Conservation (phyloP, 1,284 basidiomycete genomes). For the Austropuccinia psidii region DNA sequence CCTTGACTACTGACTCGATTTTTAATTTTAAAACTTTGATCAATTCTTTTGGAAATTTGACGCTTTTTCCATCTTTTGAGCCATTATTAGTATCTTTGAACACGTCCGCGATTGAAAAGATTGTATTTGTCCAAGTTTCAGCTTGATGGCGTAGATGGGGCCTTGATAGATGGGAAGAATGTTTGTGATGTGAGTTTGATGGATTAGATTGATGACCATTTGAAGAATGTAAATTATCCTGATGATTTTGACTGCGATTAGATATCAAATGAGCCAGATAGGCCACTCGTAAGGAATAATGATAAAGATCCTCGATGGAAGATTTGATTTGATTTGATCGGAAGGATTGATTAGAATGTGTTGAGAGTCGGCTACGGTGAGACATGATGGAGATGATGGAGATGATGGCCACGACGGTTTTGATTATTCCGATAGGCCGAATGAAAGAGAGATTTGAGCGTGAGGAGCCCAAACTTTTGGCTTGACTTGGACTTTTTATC, state of each 20-base stretch:
- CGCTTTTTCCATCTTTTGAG: constrained; percentile 63
- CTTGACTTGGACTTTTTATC: too few species aligned
- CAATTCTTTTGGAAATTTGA: constrained; percentile 85
- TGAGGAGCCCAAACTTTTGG: too few species aligned
- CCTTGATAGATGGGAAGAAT: constrained; percentile 42
- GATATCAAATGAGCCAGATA: constrained; percentile 27
- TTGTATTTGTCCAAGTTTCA: constrained; percentile 42
- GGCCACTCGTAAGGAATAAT: constrained; percentile 20
- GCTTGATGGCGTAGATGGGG: constrained; percentile 39
- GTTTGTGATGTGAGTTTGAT: constrained; percentile 55
- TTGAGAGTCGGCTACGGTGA: constrained; percentile 25
- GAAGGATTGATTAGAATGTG: constrained; percentile 2
- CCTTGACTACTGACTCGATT: constrained; percentile 82
- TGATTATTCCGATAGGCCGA: too few species aligned
- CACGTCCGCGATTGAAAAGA: constrained; percentile 70
- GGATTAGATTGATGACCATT: constrained; percentile 42
- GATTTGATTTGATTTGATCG: background rate
- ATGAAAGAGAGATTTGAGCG: too few species aligned
- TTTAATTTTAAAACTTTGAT: constrained; percentile 77
- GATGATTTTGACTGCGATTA: background rate
- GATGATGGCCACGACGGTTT: too few species aligned
- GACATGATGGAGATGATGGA: constrained; percentile 28
- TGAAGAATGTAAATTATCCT: background rate
- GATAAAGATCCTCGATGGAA: constrained; percentile 23
- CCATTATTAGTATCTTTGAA: constrained; percentile 60